Percentiles rank a stretch among this genome's conserved stretches.
Evolutionary conservation across 2,329 filamentous ascomycete species (phyloP).

Genomic region (Knufia fluminis): DNA sequence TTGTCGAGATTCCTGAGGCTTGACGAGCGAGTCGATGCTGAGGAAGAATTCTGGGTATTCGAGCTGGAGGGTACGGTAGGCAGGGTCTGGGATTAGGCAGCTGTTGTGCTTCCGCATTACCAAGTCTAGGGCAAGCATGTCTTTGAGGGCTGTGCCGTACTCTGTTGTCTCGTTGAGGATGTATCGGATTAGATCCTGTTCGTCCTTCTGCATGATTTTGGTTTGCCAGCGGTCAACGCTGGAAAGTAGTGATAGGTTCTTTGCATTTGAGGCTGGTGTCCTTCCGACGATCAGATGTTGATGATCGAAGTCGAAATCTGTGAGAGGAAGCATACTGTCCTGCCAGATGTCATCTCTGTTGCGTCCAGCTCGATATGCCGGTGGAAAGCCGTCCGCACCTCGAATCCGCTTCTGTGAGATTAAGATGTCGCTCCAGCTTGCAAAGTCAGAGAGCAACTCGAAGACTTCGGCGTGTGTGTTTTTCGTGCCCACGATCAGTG

Average conservation of each 20-base stretch:
- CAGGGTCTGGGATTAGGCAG: neutral
- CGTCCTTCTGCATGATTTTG: neutral
- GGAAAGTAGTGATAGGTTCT: neutral
- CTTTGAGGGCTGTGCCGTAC: neutral
- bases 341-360: neutral
- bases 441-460: neutral
- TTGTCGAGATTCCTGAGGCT: neutral
- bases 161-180: neutral
- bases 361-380: neutral
- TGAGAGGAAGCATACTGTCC: neutral
- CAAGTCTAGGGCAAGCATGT: conserved; percentile 4
- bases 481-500: neutral
- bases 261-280: neutral
- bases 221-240: neutral
- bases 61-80: neutral
- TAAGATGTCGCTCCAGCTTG: conserved; percentile 2
- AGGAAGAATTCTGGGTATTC: conserved; percentile 5
- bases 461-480: conserved; percentile 3
- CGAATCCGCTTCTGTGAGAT: neutral
- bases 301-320: conserved; percentile 1
- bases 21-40: neutral
- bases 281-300: neutral
- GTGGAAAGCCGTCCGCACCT: neutral
- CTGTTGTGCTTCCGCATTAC: neutral
- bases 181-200: conserved; percentile 2